phyloP scores from a whole-genome alignment of 2,329 filamentous ascomycete species.

The Knoxdaviesia proteae region DNA sequence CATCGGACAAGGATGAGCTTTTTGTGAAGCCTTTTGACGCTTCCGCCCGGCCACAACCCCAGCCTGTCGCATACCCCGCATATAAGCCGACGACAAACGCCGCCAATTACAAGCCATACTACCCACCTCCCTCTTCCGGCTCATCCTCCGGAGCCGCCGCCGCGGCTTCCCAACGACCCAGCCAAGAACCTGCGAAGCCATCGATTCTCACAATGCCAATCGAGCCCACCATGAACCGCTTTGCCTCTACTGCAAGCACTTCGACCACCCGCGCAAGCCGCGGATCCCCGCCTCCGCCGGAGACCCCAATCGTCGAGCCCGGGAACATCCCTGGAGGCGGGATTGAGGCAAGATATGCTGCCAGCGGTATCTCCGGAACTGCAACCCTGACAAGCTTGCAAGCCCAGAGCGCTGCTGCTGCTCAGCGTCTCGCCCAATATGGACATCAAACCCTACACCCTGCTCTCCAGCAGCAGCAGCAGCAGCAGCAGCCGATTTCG shows the following conservation, averaged over 20 bases:
- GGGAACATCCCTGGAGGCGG: constrained; percentile 51
- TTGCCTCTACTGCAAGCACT: constrained; percentile 69
- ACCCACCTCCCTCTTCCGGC: constrained; percentile 28
- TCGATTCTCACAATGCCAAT: constrained; percentile 18
- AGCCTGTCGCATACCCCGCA: constrained; percentile 20
- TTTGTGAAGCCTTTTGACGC: constrained; percentile 45
- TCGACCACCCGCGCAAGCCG: constrained; percentile 82
- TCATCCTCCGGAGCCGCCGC: constrained; percentile 8
- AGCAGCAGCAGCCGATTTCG: constrained; percentile 4
- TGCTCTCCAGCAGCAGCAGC: constrained; percentile 11
- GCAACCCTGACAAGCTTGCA: constrained; percentile 59
- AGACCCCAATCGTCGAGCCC: constrained; percentile 66
- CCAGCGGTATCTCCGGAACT: constrained; percentile 72
- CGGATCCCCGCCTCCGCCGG: constrained; percentile 84
- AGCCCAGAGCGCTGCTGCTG: constrained; percentile 53
- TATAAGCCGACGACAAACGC: constrained; percentile 11
- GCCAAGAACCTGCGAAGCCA: constrained; percentile 4
- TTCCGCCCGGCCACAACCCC: constrained; percentile 18
- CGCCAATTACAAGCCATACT: constrained; percentile 32
- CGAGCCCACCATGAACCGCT: constrained; percentile 35
- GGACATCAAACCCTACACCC: constrained; percentile 14
- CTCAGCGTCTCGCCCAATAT: constrained; percentile 67
- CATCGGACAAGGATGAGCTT: constrained; percentile 55
- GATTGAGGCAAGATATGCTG: constrained; percentile 81
- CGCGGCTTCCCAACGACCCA: constrained; percentile 10